These are phyloP conservation scores for Pulveroboletus sp. DNA, from an alignment of 768 basidiomycete species.

Conservation along the genomic window DNA sequence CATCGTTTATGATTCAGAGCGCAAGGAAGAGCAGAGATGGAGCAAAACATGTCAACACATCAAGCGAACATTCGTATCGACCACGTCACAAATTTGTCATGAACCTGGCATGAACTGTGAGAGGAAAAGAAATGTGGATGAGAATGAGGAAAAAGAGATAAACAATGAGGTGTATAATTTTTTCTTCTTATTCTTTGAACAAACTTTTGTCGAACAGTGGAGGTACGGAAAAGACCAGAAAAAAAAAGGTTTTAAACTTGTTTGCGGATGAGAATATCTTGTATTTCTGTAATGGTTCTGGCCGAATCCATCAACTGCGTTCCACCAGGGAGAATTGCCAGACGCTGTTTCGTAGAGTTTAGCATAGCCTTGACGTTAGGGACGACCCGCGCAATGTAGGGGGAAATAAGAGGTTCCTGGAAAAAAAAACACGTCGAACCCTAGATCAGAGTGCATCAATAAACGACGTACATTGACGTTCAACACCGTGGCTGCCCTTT, in stretches of 20 bases:
- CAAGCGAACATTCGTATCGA: conserved; percentile 9
- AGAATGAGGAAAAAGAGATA: conserved; percentile 3
- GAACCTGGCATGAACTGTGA: conserved; percentile 6
- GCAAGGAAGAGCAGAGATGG: conserved; percentile 1
- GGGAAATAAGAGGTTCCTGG: conserved; percentile 80
- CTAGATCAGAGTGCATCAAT: background rate
- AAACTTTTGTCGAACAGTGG: conserved; percentile 1
- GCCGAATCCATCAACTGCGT: conserved; percentile 65
- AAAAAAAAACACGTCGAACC: background rate
- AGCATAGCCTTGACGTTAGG: conserved; percentile 76
- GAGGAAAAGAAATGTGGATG: too few species aligned
- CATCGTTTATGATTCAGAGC: too few species aligned
- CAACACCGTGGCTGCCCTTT: conserved; percentile 66
- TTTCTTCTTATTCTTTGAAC: background rate
- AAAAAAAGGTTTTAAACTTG: conserved; percentile 14
- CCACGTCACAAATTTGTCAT: conserved; percentile 19
- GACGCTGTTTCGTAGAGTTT: conserved; percentile 76
- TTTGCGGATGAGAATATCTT: conserved; percentile 62
- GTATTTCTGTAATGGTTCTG: conserved; percentile 70
- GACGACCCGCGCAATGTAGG: conserved; percentile 78
- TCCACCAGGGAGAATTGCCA: conserved; percentile 73
- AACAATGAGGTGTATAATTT: background rate
- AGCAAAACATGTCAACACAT: conserved; percentile 7
- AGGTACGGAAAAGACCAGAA: background rate
- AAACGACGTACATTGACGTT: conserved; percentile 60